Conservation (phyloP, 1,284 basidiomycete genomes). For the Fomitiporia mediterranea region DNA sequence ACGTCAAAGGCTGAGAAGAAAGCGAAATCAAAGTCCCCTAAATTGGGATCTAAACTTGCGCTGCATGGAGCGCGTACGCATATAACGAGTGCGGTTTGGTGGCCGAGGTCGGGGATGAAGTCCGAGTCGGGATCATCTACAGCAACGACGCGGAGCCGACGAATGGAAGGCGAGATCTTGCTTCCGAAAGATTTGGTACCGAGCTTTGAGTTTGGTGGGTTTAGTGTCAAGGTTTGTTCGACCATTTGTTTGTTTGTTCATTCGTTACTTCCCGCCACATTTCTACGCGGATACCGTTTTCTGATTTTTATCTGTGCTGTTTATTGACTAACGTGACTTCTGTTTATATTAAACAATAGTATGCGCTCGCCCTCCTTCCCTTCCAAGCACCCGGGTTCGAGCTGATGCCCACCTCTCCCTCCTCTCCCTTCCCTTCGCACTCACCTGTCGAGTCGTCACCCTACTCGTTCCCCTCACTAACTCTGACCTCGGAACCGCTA, state of each 20-base stretch:
- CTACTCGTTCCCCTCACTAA: background rate
- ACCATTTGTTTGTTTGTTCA: background rate
- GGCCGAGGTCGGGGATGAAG: constrained; percentile 31
- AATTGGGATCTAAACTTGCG: constrained; percentile 7
- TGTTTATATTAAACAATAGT: constrained; percentile 29
- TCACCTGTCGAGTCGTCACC: background rate
- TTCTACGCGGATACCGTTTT: no score
- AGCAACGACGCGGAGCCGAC: constrained; percentile 7
- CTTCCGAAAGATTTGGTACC: constrained; percentile 45
- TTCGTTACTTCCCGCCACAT: constrained; percentile 23
- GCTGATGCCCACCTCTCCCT: constrained; percentile 28
- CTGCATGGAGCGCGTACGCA: constrained; percentile 28
- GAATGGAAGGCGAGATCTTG: constrained; percentile 46
- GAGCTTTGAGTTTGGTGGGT: constrained; percentile 42
- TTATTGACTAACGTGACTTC: background rate
- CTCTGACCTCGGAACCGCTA: background rate
- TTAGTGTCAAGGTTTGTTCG: constrained; percentile 41
- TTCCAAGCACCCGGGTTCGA: constrained; percentile 36
- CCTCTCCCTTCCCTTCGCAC: constrained; percentile 29
- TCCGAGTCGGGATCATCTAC: background rate
- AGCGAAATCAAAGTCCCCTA: constrained; percentile 24
- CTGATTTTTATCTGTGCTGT: background rate
- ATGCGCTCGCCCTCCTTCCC: constrained; percentile 39
- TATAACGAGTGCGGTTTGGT: constrained; percentile 41
- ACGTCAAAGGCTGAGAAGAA: background rate